Base-by-base conservation (phyloP, 2,329 filamentous ascomycete genomes). In the Trichoderma oligosporum region DNA sequence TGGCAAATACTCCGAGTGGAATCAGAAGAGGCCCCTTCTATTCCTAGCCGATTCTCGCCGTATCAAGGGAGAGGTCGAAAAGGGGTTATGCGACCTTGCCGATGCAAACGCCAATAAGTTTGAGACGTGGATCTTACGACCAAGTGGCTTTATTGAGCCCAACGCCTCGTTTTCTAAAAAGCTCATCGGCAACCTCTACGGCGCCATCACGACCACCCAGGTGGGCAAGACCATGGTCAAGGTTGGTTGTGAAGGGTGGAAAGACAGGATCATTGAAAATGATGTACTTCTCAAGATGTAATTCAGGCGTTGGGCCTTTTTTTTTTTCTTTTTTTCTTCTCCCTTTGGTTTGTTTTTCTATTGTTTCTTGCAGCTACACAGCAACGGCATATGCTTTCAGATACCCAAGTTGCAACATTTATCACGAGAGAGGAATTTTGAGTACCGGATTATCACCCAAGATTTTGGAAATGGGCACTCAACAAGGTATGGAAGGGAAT, bases 1-100 rank as follows among this genome's bases (percentile, higher is more conserved):
- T 65, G 70, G 69, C 51, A 69, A 65, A 59, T 67, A 63, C 24
- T 63, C 68, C 11, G 70, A 72, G 51, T 68, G 67, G 62, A 65
- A 72, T 41, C 69, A 71, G 49, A 59, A 66, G 22, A 73, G 73
- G 60, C 56, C 62, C 8, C 64, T 77, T 12, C 59, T 63, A 6
- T 74, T 75, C 60, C 61, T 74, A 46, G 60, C 63, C n/a, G 72
- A 76, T 24, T 66, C 70, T 2, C 68, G 73, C 27, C 69, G 64
- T 27, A 68, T 73, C 57, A 73, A 72, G 66, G 70, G 70, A n/a
- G 67, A 72, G 59, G 69, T 70, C 11, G 75, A 77, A 61, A 72
- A 71, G 59, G 66, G 65, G 3, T 68, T 78, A 33, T 72, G 67
- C 55, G 69, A 73, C 4, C 61, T 77, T 9, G 70, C 70, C 14